These are phyloP conservation scores for Tuber melanosporum DNA, from an alignment of 495 filamentous ascomycete species.

Conservation along the genomic window DNA sequence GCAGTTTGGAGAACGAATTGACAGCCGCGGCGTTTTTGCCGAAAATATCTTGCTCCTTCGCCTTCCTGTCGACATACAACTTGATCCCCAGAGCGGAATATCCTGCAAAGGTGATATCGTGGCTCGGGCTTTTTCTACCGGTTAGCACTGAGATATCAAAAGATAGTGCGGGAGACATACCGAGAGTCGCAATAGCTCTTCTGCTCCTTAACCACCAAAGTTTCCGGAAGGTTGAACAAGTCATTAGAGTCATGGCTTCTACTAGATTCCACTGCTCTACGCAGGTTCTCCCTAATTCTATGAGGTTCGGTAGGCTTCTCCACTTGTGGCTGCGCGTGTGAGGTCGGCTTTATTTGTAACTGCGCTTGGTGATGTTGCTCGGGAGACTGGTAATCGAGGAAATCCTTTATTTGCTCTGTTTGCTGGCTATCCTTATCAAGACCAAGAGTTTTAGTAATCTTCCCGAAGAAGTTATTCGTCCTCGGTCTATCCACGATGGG, in stretches of 20 bases:
- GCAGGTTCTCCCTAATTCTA: slow-evolving; percentile 57
- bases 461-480: slow-evolving; percentile 56
- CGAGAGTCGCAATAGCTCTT: slow-evolving; percentile 77
- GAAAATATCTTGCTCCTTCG: slow-evolving; percentile 55
- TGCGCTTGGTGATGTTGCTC: slow-evolving; percentile 32
- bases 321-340: slow-evolving; percentile 20
- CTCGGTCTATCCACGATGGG: slow-evolving; percentile 24
- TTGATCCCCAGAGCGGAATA: slow-evolving; percentile 64
- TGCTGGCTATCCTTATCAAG: slow-evolving; percentile 50
- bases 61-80: slow-evolving; percentile 57
- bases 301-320: slow-evolving; percentile 52
- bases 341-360: slow-evolving; percentile 33
- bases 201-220: slow-evolving; percentile 71
- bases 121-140: slow-evolving; percentile 51
- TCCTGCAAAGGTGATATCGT: slow-evolving; percentile 69
- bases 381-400: slow-evolving; percentile 30
- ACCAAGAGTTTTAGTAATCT: slow-evolving; percentile 58
- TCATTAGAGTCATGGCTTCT: slow-evolving; percentile 67
- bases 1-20: slow-evolving; percentile 61
- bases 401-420: slow-evolving; percentile 45
- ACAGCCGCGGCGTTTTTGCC: slow-evolving; percentile 56
- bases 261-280: slow-evolving; percentile 74
- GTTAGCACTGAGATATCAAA: slow-evolving; percentile 9
- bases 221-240: slow-evolving; percentile 63
- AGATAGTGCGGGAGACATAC: slow-evolving; percentile 7